Base-by-base conservation (phyloP, 371 early-diverging fungal genomes). In the Mucor racemosus region DNA sequence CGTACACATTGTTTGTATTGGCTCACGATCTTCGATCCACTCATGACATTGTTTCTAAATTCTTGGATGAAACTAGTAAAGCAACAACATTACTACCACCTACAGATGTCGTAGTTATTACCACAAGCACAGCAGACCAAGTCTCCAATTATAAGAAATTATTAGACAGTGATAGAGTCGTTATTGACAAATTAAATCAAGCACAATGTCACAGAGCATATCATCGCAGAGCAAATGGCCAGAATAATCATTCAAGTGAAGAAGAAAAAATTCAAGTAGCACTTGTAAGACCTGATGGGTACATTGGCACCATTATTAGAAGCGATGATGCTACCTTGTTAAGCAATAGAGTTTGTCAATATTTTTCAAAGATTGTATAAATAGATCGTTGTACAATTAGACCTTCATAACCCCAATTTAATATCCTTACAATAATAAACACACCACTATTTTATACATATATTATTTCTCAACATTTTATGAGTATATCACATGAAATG, bases 201-300 rank as follows among this genome's bases (percentile, higher is more conserved):
- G 74, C 79, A 33, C 82, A 79, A 39, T 79, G 79, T 13, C 82
- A 81, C 59, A 60, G 73, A 60, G 71, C 68, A 0, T 81, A 77
- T 61, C 64, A 68, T 21, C 46, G 46, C 9, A 65, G 66, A 10
- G 31, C 35, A 8, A 44, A 62, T 19, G 60, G 53, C 4, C 40
- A 15, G 15, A 50, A 34, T 6, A 44, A 44, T 26, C 34, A 56
- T 31, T 57, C 46, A 4, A 13, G 14, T 6, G 68, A 66, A 14
- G 60, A 62, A 31, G 64, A 65, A 10, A 55, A 40, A 17, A n/a
- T 68, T 2, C 67, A 71, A 15, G 58, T 63, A 14, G 75, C 69
- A 4, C 19, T 80, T 9, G 69, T 80, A 10, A 67, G 81, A 48
- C 78, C 81, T 8, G 81, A 80, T 64, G 81, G 81, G 1, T 78